Base-by-base conservation (phyloP, 805 yeast genomes). In the Candida rishiriensis region DNA sequence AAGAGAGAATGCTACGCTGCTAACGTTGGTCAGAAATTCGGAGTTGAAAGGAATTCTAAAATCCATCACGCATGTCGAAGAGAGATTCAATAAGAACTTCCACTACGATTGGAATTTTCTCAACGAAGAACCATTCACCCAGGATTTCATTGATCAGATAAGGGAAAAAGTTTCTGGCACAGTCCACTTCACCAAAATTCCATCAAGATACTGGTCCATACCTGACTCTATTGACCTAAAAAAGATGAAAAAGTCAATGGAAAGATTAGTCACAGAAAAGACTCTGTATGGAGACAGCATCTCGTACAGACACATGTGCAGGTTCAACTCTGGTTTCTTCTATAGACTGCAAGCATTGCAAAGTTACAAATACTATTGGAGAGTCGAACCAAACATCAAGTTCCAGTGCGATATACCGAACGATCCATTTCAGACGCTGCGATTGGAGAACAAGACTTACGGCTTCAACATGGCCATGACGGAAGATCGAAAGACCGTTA, bases 241-340 rank as follows among this genome's bases (percentile, higher is more conserved):
- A 0, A 50, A 48, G 33, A 73, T 76, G 39, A 53, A 56, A 10
- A 44, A 50, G 14, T 49, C 56, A 12, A 50, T 66, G 52, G 45
- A 49, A 5, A 48, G 55, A 29, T 49, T 68, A 57, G 50, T 52
- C 5, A 49, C 60, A 16, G 47, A 54, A 34, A 47, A 54, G 11
- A 71, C 81, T 26, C 67, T 75, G 11, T 85, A 85, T 57, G 89
- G 83, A 13, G 77, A 67, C 12, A 69, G 76, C 13, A 76, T 77
- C 42, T 68, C 79, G 14, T 86, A 86, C 59, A 70, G 91, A 50
- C 84, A 82, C 59, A 86, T 86, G 95, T 73, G 76, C 46, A 56
- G 78, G 29, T 73, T 59, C 49, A 66, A 63, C 41, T 63, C 69
- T 29, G 78, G 78, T 48, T 83, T 81, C 52, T 76, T 77, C 60